Base-by-base conservation (phyloP, 2,329 filamentous ascomycete species). In the Microcera coccophila region DNA sequence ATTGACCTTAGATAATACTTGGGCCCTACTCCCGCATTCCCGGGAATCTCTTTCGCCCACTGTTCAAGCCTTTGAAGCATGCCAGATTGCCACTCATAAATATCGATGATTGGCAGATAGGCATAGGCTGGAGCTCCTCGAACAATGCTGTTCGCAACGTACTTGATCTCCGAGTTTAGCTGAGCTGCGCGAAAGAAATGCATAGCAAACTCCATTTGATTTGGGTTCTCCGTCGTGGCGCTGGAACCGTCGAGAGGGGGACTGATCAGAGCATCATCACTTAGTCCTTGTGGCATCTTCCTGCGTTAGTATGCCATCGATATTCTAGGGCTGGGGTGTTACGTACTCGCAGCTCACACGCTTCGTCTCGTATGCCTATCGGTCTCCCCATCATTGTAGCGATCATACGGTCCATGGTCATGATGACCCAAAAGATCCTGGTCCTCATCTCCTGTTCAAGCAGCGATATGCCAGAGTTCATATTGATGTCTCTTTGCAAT, bases 121-220 rank as follows among this genome's bases (percentile, higher is more conserved):
- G 74, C 71, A 39, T 77, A 78, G 5, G 58, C 57, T 0, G 74
- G 74, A 0, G 66, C 62, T 4, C 68, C 64, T 18, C 69, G 64
- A n/a, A 68, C 66, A 39, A 78, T 68, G 39, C 74, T 77, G 41
- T 78, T 75, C 26, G 74, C 69, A 3, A 78, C 64, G 36, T 77
- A 78, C 57, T 78, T 78, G n/a, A 78, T 76, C 50, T 79, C 75
- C 0, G 76, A 78, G 42, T 77, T 79, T 5, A 78, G 60, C 15
- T 65, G 69, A 0, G 70, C 62, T 1, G 73, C 62, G 36, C 59
- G 65, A 53, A 78, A 77, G 0, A 78, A 55, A 37, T 76, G 74
- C 7, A 77, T 66, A 0, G 73, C 67, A 37, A 65, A 72, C 1
- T 63, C 54, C 51, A 74, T 69, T 8, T 49, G 51, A 3, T 37